Conservation (phyloP, 371 early-diverging fungal species). For the Mortierella sp. region DNA sequence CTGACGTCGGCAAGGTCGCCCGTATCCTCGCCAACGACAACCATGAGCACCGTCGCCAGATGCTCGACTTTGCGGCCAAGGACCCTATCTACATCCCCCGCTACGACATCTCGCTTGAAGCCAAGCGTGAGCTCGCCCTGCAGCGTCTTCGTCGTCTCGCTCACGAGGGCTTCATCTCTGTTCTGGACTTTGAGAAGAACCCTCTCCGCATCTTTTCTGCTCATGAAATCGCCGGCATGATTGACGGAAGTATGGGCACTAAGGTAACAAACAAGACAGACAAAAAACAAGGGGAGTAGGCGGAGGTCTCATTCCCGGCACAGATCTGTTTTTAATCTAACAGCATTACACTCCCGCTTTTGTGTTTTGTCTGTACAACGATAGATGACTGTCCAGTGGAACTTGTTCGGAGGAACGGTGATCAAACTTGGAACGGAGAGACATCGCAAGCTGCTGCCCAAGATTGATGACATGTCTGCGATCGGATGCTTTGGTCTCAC, state of each 20-base stretch:
- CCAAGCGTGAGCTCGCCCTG: conserved; percentile 74
- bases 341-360: too few species aligned
- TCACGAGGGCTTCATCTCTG: conserved; percentile 69
- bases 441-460: conserved; percentile 67
- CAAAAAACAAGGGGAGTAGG: too few species aligned
- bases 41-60: conserved; percentile 64
- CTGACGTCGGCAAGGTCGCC: conserved; percentile 45
- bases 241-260: conserved; percentile 77
- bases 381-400: conserved; percentile 61
- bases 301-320: too few species aligned
- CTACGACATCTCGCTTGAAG: conserved; percentile 64
- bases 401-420: conserved; percentile 74
- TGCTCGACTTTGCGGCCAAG: conserved; percentile 62
- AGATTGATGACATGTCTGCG: conserved; percentile 65
- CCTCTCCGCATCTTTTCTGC: conserved; percentile 78
- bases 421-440: conserved; percentile 78
- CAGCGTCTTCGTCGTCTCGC: conserved; percentile 71
- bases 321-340: too few species aligned
- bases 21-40: conserved; percentile 70
- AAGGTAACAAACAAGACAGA: too few species aligned
- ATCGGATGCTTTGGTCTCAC: conserved; percentile 81
- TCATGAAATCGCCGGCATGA: conserved; percentile 79
- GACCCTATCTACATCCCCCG: conserved; percentile 74
- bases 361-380: too few species aligned
- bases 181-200: conserved; percentile 79